A percentile compares a stretch with the other conserved stretches of the same genome.
These are phyloP conservation scores for Zychaea mexicana DNA, from an alignment of 371 early-diverging fungal species.

Conservation along the genomic window DNA sequence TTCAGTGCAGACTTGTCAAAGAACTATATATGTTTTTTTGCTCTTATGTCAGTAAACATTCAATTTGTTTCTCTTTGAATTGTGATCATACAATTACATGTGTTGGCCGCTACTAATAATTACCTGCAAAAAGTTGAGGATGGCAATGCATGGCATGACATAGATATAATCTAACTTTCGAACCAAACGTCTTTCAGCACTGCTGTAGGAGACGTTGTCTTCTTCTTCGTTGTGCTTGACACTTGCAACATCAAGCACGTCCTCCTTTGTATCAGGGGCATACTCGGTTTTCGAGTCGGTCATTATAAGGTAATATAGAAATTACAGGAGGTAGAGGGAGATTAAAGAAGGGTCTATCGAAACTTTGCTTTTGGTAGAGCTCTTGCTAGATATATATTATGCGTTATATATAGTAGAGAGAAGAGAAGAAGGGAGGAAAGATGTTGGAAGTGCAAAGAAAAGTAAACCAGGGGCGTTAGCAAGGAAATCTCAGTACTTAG, in stretches of 20 bases:
- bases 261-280: not conserved
- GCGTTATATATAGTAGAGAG: too few species aligned
- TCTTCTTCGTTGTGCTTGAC: slow-evolving; percentile 18
- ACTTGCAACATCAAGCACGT: not conserved
- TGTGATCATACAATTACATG: not conserved
- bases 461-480: too few species aligned
- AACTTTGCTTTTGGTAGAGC: too few species aligned
- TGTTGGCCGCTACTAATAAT: not conserved
- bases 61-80: not conserved
- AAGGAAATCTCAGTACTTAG: too few species aligned
- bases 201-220: slow-evolving; percentile 12
- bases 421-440: too few species aligned
- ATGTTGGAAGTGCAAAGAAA: too few species aligned
- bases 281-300: slow-evolving; percentile 9
- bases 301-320: not conserved
- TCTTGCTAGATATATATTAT: too few species aligned
- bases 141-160: slow-evolving; percentile 33
- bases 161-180: slow-evolving; percentile 28
- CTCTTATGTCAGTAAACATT: not conserved
- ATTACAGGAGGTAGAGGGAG: too few species aligned
- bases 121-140: slow-evolving; percentile 37
- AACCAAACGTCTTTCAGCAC: slow-evolving; percentile 17
- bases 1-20: slow-evolving; percentile 38
- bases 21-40: slow-evolving; percentile 15
- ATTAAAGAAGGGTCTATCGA: too few species aligned